Evolutionary conservation across 1,139 yeast genomes (phyloP).

Genomic region (Geotrichum klebahnii): DNA sequence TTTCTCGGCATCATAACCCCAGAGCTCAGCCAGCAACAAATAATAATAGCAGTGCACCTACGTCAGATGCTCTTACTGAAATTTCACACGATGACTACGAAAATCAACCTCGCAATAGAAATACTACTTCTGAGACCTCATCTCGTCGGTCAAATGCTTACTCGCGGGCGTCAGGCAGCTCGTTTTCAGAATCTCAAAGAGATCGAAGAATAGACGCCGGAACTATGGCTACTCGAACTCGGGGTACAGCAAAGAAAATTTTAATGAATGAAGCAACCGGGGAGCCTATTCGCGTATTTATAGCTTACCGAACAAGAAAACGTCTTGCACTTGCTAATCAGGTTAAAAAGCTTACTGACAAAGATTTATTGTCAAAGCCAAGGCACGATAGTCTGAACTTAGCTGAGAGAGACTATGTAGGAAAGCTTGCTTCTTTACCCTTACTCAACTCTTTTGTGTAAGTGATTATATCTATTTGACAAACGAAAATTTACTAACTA

Average conservation of each 20-base stretch:
- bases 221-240: conserved; percentile 19
- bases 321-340: conserved; percentile 8
- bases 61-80: conserved; percentile 7
- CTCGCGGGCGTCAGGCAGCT: neutral
- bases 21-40: no score
- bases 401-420: conserved; percentile 10
- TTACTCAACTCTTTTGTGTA: conserved; percentile 8
- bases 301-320: conserved; percentile 7
- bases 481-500: neutral
- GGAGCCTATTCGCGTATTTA: conserved; percentile 12
- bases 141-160: neutral
- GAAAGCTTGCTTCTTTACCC: conserved; percentile 8
- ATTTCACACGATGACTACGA: conserved; percentile 13
- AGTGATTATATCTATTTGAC: neutral
- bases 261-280: conserved; percentile 10
- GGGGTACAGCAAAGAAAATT: conserved; percentile 13
- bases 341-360: conserved; percentile 11
- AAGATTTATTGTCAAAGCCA: conserved; percentile 12
- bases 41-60: neutral
- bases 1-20: no score
- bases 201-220: conserved; percentile 12
- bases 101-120: neutral
- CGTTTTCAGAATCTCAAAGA: neutral
- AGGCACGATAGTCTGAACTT: conserved; percentile 13
- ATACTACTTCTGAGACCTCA: neutral